These are phyloP conservation scores for Teratosphaeria nubilosa DNA, from an alignment of 2,329 filamentous ascomycete species.

Conservation along the genomic window DNA sequence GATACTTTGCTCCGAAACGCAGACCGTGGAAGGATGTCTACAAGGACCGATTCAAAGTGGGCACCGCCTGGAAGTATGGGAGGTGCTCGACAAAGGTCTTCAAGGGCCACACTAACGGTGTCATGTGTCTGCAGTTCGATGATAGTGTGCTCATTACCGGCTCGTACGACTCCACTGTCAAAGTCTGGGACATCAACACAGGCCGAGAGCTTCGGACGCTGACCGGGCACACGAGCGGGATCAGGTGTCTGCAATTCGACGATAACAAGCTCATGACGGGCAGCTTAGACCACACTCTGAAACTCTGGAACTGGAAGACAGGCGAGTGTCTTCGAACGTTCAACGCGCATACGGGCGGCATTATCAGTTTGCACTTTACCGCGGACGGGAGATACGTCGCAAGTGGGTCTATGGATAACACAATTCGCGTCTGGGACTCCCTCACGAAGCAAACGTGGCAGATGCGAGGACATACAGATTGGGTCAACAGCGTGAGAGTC, in stretches of 20 bases:
- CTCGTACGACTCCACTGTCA: conserved; percentile 89
- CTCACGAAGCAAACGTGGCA: conserved; percentile 69
- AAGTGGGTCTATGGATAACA: conserved; percentile 81
- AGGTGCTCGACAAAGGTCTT: conserved; percentile 77
- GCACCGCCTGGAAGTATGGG: conserved; percentile 95
- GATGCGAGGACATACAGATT: conserved; percentile 77
- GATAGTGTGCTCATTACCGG: conserved; percentile 87
- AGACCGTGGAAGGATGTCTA: conserved; percentile 96
- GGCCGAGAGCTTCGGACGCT: conserved; percentile 80
- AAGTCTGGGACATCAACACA: conserved; percentile 90
- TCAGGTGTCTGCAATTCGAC: conserved; percentile 86
- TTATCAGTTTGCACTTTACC: conserved; percentile 82
- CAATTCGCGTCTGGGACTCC: conserved; percentile 88
- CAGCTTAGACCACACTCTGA: conserved; percentile 76
- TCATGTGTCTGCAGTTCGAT: conserved; percentile 71
- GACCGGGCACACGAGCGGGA: conserved; percentile 68
- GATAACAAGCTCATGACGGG: conserved; percentile 85
- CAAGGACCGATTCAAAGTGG: conserved; percentile 87
- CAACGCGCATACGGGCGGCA: conserved; percentile 66
- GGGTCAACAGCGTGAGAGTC: conserved; percentile 92
- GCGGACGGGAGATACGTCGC: conserved; percentile 61
- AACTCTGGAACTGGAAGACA: conserved; percentile 94
- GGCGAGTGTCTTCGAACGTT: conserved; percentile 78
- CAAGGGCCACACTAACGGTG: conserved; percentile 77
- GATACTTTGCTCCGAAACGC: conserved; percentile 41